Evolutionary conservation across 257 asterid species (phyloP).

Genomic region (Ophiorrhiza pumila): DNA sequence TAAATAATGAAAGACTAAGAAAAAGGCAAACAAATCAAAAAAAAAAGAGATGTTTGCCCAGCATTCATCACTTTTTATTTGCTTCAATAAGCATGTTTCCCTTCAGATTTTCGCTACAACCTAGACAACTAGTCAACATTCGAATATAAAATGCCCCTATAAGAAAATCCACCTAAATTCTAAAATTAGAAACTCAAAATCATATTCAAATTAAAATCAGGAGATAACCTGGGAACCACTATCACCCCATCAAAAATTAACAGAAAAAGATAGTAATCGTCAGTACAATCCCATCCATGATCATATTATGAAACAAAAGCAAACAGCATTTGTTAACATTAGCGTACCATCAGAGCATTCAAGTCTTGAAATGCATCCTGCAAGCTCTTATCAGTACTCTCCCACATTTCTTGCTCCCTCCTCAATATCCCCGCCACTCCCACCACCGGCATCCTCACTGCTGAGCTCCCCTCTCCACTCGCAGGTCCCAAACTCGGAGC

Average conservation of each 20-base stretch:
- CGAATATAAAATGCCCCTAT: no score
- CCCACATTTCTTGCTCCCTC: slow-evolving; percentile 99
- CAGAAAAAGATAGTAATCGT: not conserved
- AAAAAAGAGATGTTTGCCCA: no score
- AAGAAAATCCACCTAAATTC: not conserved
- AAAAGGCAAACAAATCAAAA: not conserved
- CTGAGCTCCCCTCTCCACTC: slow-evolving; percentile 44
- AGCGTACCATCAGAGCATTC: slow-evolving; percentile 89
- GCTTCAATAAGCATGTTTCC: not conserved
- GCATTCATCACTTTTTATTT: not conserved
- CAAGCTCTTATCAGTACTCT: slow-evolving; percentile 95
- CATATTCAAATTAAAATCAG: not conserved
- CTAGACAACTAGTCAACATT: not conserved
- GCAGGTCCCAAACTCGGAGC: slow-evolving; percentile 27
- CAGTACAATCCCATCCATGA: not conserved
- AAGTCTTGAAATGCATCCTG: slow-evolving; percentile 99
- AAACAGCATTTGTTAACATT: not conserved
- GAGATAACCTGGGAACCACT: not conserved
- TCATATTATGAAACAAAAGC: not conserved
- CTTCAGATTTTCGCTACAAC: not conserved
- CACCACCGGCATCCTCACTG: slow-evolving; percentile 71
- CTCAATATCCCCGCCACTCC: slow-evolving; percentile 93
- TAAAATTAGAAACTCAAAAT: not conserved
- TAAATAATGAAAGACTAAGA: no score
- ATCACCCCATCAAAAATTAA: not conserved